Evolutionary conservation across 768 basidiomycete genomes (phyloP).

Genomic region (Podaxis carcinomalis): DNA sequence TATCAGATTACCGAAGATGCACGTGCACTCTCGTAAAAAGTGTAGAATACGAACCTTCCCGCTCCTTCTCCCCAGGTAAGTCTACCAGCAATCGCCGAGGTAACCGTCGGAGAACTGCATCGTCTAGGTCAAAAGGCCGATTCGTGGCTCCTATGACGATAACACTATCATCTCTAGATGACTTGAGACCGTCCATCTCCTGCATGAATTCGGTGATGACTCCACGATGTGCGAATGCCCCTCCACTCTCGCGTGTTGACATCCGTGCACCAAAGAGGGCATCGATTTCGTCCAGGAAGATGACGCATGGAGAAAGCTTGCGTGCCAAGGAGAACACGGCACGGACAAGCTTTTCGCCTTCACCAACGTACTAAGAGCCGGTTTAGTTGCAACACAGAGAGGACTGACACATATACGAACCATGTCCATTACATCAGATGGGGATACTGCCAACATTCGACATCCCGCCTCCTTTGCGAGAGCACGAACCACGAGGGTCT

Average conservation of each 20-base stretch:
- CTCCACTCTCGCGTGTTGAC: conserved; percentile 71
- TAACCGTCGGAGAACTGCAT: conserved; percentile 85
- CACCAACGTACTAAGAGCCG: conserved; percentile 68
- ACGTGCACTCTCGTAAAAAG: conserved; percentile 3
- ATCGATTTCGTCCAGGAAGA: conserved; percentile 95
- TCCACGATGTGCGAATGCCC: conserved; percentile 80
- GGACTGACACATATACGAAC: conserved; percentile 32
- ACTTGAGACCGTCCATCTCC: conserved; percentile 92
- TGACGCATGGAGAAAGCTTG: conserved; percentile 82
- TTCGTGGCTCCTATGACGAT: conserved; percentile 96
- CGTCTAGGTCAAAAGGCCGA: conserved; percentile 84
- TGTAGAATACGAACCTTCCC: conserved; percentile 52
- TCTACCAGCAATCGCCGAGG: conserved; percentile 87
- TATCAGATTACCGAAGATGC: background rate
- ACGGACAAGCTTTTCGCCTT: conserved; percentile 86
- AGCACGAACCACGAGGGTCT: conserved; percentile 85
- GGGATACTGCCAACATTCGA: conserved; percentile 85
- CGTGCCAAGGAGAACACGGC: conserved; percentile 88
- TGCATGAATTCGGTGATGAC: conserved; percentile 94
- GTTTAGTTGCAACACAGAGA: background rate
- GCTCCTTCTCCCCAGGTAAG: conserved; percentile 80
- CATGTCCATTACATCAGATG: conserved; percentile 97
- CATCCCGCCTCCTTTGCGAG: conserved; percentile 93
- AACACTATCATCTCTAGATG: conserved; percentile 73
- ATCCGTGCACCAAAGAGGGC: conserved; percentile 86